A percentile compares a stretch with the other conserved stretches of the same genome.
Evolutionary conservation across 164 flowering plant genomes (phyloP).

Genomic region (Sedum album): DNA sequence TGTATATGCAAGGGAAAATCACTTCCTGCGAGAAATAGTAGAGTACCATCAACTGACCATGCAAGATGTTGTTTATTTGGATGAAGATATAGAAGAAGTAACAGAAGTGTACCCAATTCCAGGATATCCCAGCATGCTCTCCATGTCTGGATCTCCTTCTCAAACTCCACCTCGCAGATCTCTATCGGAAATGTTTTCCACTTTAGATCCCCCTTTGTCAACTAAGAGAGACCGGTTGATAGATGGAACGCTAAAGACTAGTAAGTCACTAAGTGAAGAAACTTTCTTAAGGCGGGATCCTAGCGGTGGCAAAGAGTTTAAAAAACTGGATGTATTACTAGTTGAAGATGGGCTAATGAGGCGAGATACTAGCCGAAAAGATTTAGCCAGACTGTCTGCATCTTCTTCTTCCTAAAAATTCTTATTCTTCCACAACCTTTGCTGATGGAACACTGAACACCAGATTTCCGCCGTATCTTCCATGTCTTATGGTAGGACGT

Average conservation of each 20-base stretch:
- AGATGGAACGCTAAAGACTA: slow-evolving; percentile 4
- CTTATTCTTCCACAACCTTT: not conserved
- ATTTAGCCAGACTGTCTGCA: not conserved
- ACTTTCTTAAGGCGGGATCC: not conserved
- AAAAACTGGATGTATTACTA: not conserved
- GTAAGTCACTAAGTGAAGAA: not conserved
- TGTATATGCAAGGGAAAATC: slow-evolving; percentile 76
- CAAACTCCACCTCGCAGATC: slow-evolving; percentile 2
- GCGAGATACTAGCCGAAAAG: slow-evolving; percentile 3
- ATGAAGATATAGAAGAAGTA: slow-evolving; percentile 82
- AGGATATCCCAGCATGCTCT: not conserved
- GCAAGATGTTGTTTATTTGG: slow-evolving; percentile 88
- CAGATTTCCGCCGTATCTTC: not conserved
- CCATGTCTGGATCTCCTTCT: slow-evolving; percentile 6
- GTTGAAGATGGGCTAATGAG: not conserved
- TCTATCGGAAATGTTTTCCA: slow-evolving; percentile 1
- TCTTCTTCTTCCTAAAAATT: not conserved
- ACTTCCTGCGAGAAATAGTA: slow-evolving; percentile 77
- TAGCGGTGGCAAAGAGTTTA: not conserved
- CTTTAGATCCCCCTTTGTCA: slow-evolving; percentile 5
- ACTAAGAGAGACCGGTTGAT: slow-evolving; percentile 8
- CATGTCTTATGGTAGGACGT: not conserved
- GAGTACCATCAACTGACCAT: slow-evolving; percentile 93
- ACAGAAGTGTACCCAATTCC: slow-evolving; percentile 55
- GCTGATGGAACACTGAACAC: not conserved